phyloP scores from a whole-genome alignment of 345 rosid genomes.

The Linum trigynum region DNA sequence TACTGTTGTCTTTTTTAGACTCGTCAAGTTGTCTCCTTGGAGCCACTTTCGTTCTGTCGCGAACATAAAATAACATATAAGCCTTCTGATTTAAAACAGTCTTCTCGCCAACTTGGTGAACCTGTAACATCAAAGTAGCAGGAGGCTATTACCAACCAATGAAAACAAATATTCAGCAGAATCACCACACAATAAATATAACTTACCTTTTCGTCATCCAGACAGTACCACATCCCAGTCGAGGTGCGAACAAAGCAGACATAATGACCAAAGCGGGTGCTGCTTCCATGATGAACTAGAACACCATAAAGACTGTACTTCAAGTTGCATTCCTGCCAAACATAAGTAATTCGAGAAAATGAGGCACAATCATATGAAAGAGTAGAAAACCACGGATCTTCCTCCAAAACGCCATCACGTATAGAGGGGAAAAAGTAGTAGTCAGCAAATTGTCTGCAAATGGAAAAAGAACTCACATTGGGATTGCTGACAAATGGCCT shows the following conservation, averaged over 20 bases:
- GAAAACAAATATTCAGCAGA: not conserved
- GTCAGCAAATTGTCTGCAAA: too few species aligned
- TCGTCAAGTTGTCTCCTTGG: constrained; percentile 34
- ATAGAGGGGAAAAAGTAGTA: too few species aligned
- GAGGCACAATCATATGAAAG: not conserved
- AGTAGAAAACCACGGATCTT: too few species aligned
- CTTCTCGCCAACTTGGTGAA: constrained; percentile 66
- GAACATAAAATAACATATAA: constrained; percentile 95
- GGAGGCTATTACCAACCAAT: constrained; percentile 5
- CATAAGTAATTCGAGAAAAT: constrained; percentile 4
- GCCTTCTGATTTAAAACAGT: constrained; percentile 83
- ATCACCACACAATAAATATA: not conserved
- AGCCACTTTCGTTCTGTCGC: constrained; percentile 49
- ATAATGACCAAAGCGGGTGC: constrained; percentile 86
- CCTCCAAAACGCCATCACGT: too few species aligned
- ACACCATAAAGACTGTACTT: constrained; percentile 91
- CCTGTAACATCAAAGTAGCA: constrained; percentile 40
- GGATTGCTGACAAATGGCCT: constrained; percentile 72
- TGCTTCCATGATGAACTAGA: constrained; percentile 82
- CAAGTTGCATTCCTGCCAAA: constrained; percentile 70
- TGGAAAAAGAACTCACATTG: constrained; percentile 44
- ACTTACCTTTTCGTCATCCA: constrained; percentile 76
- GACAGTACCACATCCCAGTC: constrained; percentile 85
- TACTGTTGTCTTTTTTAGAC: constrained; percentile 32
- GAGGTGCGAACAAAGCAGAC: constrained; percentile 88